Conservation (phyloP, 371 early-diverging fungal genomes). For the Mucor saturninus region DNA sequence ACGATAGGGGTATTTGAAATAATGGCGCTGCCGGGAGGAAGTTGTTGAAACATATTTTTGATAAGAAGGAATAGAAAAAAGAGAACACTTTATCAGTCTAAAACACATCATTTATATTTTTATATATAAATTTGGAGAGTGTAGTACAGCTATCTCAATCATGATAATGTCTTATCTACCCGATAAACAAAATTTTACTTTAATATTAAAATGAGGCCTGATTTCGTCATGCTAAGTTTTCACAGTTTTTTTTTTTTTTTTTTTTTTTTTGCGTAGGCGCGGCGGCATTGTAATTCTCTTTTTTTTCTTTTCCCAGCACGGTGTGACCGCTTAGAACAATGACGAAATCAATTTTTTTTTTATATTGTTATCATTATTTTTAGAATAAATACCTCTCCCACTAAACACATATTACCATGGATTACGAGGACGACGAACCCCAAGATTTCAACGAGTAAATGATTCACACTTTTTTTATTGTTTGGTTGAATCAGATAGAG, state of each 20-base stretch:
- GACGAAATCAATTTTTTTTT: conserved; percentile 7
- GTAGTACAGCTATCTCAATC: conserved; percentile 2
- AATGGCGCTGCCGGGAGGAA: conserved; percentile 18
- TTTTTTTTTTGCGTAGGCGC: too few species aligned
- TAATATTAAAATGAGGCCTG: background rate
- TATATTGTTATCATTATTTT: background rate
- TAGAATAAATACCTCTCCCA: background rate
- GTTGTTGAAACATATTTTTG: background rate
- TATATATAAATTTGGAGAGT: background rate
- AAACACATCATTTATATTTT: too few species aligned
- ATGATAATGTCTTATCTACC: conserved; percentile 1
- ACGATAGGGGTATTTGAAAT: conserved; percentile 50
- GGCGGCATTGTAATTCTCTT: background rate
- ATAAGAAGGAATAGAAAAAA: background rate
- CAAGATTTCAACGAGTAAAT: conserved; percentile 32
- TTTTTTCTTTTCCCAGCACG: background rate
- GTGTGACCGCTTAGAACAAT: background rate
- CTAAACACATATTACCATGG: conserved; percentile 12
- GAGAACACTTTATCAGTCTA: background rate
- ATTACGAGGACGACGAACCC: conserved; percentile 38
- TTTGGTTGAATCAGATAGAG: background rate
- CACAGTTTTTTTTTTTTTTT: background rate
- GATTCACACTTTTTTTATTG: background rate
- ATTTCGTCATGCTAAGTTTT: background rate
- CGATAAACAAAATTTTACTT: conserved; percentile 1